Evolutionary conservation across 2,329 filamentous ascomycete species (phyloP).

Genomic region (Claviceps pazoutovae): DNA sequence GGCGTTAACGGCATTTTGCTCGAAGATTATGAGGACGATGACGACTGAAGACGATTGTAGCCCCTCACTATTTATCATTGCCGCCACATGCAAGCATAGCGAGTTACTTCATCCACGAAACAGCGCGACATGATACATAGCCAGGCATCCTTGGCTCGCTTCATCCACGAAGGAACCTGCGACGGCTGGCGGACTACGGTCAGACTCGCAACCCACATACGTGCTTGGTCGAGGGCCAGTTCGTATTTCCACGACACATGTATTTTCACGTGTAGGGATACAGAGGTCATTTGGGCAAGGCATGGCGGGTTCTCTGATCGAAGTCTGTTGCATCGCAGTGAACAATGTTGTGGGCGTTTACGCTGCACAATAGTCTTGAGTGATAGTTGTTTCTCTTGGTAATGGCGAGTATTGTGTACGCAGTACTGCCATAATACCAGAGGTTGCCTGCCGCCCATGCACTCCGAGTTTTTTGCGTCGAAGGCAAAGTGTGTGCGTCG

Average conservation of each 20-base stretch:
- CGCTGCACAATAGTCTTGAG: too few relatives aligned
- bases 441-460: too few relatives aligned
- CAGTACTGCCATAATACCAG: too few relatives aligned
- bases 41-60: conserved; percentile 13
- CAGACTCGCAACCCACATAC: background rate
- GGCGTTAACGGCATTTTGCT: conserved; percentile 59
- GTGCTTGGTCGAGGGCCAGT: background rate
- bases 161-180: background rate
- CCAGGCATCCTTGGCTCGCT: background rate
- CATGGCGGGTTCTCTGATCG: background rate
- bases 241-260: background rate
- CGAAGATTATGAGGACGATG: conserved; percentile 48
- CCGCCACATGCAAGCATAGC: background rate
- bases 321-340: background rate
- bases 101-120: background rate
- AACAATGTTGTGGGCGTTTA: background rate
- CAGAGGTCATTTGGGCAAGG: background rate
- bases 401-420: too few relatives aligned
- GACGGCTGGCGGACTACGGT: background rate
- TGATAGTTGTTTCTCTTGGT: too few relatives aligned
- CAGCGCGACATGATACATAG: background rate
- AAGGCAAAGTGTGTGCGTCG: background rate
- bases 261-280: background rate
- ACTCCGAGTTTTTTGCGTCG: background rate
- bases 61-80: background rate